These are phyloP conservation scores for Recurvomyces mirabilis DNA, from an alignment of 495 filamentous ascomycete species.

Conservation along the genomic window DNA sequence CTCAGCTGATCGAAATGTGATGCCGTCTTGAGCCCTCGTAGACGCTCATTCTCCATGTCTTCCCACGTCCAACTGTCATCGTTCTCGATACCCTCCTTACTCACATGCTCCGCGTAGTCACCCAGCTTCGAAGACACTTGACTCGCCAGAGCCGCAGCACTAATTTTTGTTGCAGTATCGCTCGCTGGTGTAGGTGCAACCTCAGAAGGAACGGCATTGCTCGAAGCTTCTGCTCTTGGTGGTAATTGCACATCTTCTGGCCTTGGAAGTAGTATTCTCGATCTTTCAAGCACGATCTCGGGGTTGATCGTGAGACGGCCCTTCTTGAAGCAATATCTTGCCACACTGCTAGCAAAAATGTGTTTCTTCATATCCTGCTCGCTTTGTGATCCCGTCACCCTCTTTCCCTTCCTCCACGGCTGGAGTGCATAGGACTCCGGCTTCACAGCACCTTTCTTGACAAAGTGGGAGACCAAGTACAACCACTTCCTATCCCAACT, in stretches of 20 bases:
- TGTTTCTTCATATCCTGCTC: slow-evolving; percentile 20
- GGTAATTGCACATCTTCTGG: slow-evolving; percentile 24
- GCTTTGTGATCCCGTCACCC: too few species aligned
- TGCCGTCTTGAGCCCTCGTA: slow-evolving; percentile 28
- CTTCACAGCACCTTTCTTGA: slow-evolving; percentile 46
- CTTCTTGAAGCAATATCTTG: slow-evolving; percentile 85
- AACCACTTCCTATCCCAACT: slow-evolving; percentile 81
- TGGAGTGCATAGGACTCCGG: slow-evolving; percentile 40
- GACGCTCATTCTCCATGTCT: slow-evolving; percentile 29
- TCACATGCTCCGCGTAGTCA: not conserved
- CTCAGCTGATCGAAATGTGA: slow-evolving; percentile 28
- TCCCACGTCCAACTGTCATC: slow-evolving; percentile 33
- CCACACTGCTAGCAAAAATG: slow-evolving; percentile 62
- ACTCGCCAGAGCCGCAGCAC: slow-evolving; percentile 7
- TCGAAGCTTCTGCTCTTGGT: slow-evolving; percentile 13
- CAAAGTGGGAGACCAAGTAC: slow-evolving; percentile 62
- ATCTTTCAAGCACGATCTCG: slow-evolving; percentile 58
- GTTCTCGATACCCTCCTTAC: not conserved
- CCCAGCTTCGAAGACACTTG: slow-evolving; percentile 11
- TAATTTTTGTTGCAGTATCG: not conserved
- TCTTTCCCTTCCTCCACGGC: slow-evolving; percentile 29
- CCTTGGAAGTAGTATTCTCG: slow-evolving; percentile 52
- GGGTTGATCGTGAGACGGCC: slow-evolving; percentile 77
- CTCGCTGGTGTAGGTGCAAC: slow-evolving; percentile 7
- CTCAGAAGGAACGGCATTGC: slow-evolving; percentile 1